These are phyloP conservation scores for Aspergillus funiculosus DNA, from an alignment of 495 filamentous ascomycete species.

Conservation along the genomic window DNA sequence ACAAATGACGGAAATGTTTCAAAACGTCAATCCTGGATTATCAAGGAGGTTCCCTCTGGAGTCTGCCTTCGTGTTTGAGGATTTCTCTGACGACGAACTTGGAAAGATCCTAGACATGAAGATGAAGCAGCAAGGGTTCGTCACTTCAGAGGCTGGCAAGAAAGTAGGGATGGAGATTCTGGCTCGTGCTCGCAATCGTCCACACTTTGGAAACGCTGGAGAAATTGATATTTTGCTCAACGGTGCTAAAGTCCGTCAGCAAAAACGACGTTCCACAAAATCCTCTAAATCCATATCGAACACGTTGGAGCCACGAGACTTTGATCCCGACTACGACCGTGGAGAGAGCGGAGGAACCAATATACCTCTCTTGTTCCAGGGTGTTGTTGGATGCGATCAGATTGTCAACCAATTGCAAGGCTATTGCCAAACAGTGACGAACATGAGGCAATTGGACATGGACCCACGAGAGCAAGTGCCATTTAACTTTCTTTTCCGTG, in stretches of 20 bases:
- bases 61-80: conserved; percentile 63
- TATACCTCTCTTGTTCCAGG: conserved; percentile 54
- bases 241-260: conserved; percentile 52
- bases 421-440: conserved; percentile 52
- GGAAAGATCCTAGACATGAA: conserved; percentile 50
- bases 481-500: conserved; percentile 58
- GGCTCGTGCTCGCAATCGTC: conserved; percentile 36
- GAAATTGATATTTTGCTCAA: conserved; percentile 62
- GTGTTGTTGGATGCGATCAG: conserved; percentile 59
- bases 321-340: conserved; percentile 63
- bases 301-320: conserved; percentile 55
- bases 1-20: conserved; percentile 74
- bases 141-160: conserved; percentile 36
- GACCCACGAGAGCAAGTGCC: conserved; percentile 56
- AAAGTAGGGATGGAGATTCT: conserved; percentile 39
- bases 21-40: conserved; percentile 73
- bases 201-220: conserved; percentile 53
- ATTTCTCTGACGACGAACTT: conserved; percentile 58
- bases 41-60: conserved; percentile 61
- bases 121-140: conserved; percentile 41
- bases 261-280: conserved; percentile 36
- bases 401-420: conserved; percentile 53
- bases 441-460: conserved; percentile 43
- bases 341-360: conserved; percentile 45
- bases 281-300: conserved; percentile 20